These are phyloP conservation scores for Boletus fagicola DNA, from an alignment of 768 basidiomycete species.

Conservation along the genomic window DNA sequence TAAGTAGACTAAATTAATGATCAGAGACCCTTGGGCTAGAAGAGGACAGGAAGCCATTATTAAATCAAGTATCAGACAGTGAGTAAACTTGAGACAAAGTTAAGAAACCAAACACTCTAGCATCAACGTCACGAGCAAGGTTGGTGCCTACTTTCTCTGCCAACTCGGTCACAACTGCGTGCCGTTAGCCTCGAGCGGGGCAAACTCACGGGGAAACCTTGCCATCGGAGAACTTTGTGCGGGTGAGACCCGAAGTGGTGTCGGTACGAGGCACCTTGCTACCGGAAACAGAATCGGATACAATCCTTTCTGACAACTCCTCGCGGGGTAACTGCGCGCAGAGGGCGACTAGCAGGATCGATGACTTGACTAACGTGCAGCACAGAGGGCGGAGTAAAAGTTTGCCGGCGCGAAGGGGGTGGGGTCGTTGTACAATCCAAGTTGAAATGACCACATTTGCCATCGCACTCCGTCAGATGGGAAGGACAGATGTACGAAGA, in stretches of 20 bases:
- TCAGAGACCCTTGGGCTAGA: too few species aligned
- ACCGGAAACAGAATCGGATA: background rate
- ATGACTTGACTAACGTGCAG: too few species aligned
- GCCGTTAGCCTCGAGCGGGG: background rate
- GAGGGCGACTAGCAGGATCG: too few species aligned
- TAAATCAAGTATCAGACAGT: background rate
- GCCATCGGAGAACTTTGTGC: background rate
- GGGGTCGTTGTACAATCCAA: slow-evolving; percentile 17
- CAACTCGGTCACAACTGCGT: background rate
- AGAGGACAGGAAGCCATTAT: background rate
- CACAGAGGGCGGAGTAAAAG: too few species aligned
- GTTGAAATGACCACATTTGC: slow-evolving; percentile 30
- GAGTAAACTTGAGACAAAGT: background rate
- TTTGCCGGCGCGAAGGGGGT: slow-evolving; percentile 20
- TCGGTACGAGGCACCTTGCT: background rate
- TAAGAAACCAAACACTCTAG: background rate
- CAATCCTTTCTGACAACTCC: too few species aligned
- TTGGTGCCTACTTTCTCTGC: background rate
- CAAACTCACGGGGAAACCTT: background rate
- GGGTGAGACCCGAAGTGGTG: background rate
- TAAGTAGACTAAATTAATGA: too few species aligned
- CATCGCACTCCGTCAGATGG: slow-evolving; percentile 29
- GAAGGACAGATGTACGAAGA: slow-evolving; percentile 30
- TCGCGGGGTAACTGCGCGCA: too few species aligned
- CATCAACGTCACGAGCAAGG: background rate